Conservation (phyloP, 2,329 filamentous ascomycete genomes). For the Penicillium sp. region DNA sequence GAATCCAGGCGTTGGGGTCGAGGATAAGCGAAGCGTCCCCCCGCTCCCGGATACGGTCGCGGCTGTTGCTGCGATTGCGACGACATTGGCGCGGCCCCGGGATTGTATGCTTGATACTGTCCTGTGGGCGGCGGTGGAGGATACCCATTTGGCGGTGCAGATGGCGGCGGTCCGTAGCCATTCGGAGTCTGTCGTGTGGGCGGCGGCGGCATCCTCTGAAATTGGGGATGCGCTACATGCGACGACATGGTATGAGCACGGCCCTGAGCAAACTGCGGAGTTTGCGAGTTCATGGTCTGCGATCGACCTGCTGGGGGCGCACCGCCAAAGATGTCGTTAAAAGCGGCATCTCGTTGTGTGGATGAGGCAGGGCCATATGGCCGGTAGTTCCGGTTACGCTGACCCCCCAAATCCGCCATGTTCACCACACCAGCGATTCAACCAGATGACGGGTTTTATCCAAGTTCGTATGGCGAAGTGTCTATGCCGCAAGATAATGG, state of each 20-base stretch:
- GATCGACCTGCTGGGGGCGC: conserved; percentile 85
- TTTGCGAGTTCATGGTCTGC: conserved; percentile 90
- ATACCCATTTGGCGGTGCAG: conserved; percentile 44
- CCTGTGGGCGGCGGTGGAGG: conserved; percentile 44
- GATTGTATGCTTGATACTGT: conserved; percentile 44
- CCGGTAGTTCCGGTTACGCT: conserved; percentile 65
- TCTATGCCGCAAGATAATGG: conserved; percentile 11
- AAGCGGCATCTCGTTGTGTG: conserved; percentile 86
- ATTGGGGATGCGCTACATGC: conserved; percentile 48
- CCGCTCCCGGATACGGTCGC: conserved; percentile 59
- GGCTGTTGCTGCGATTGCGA: conserved; percentile 62
- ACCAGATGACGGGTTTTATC: neutral
- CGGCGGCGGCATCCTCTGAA: conserved; percentile 46
- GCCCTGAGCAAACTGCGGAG: conserved; percentile 64
- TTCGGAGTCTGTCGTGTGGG: conserved; percentile 51
- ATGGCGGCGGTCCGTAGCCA: conserved; percentile 45
- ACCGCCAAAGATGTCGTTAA: conserved; percentile 92
- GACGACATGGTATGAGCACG: conserved; percentile 81
- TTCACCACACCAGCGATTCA: conserved; percentile 18
- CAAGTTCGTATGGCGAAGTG: conserved; percentile 10
- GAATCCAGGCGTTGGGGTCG: conserved; percentile 72
- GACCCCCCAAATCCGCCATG: conserved; percentile 68
- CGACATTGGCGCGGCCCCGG: conserved; percentile 37
- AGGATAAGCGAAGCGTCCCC: conserved; percentile 69
- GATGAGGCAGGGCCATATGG: conserved; percentile 59